A percentile compares a stretch with the other conserved stretches of the same genome.
phyloP scores from a whole-genome alignment of 106 monocot species.

The Acanthochlamys bracteata region DNA sequence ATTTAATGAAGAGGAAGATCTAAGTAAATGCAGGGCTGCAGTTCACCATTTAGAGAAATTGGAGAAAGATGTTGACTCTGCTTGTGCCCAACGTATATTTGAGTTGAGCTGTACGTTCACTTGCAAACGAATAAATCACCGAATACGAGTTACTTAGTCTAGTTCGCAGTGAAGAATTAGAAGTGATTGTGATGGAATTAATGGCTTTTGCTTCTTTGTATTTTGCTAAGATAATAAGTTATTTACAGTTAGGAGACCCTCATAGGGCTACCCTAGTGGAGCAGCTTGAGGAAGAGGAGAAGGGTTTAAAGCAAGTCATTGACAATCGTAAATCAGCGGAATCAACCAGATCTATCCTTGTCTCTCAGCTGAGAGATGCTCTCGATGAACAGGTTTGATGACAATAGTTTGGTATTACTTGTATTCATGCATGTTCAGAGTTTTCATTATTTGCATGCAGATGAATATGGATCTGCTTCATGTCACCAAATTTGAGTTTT shows the following conservation, averaged over 20 bases:
- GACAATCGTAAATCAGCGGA: slow-evolving; percentile 66
- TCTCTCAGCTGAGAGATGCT: slow-evolving; percentile 63
- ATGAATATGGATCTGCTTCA: slow-evolving; percentile 11
- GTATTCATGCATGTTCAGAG: slow-evolving; percentile 8
- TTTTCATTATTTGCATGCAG: slow-evolving; percentile 16
- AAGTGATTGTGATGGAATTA: not conserved
- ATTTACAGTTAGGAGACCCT: slow-evolving; percentile 58
- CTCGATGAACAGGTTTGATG: slow-evolving; percentile 77
- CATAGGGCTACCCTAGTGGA: slow-evolving; percentile 44
- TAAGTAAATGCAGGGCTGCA: slow-evolving; percentile 62
- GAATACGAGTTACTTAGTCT: too few species aligned
- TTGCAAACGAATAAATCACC: too few species aligned
- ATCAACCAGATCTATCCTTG: slow-evolving; percentile 51
- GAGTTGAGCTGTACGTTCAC: not conserved
- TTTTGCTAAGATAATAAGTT: slow-evolving; percentile 2
- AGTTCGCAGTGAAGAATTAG: too few species aligned
- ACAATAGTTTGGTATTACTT: slow-evolving; percentile 2
- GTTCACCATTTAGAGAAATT: slow-evolving; percentile 55
- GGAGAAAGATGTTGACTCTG: slow-evolving; percentile 78
- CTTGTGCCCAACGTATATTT: slow-evolving; percentile 39
- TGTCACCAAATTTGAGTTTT: slow-evolving; percentile 17
- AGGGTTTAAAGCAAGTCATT: slow-evolving; percentile 45
- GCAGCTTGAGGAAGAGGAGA: slow-evolving; percentile 63
- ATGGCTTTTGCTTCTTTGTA: not conserved
- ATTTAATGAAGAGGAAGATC: slow-evolving; percentile 52